Conservation (phyloP, 495 filamentous ascomycete species). For the Lichina pygmaea region DNA sequence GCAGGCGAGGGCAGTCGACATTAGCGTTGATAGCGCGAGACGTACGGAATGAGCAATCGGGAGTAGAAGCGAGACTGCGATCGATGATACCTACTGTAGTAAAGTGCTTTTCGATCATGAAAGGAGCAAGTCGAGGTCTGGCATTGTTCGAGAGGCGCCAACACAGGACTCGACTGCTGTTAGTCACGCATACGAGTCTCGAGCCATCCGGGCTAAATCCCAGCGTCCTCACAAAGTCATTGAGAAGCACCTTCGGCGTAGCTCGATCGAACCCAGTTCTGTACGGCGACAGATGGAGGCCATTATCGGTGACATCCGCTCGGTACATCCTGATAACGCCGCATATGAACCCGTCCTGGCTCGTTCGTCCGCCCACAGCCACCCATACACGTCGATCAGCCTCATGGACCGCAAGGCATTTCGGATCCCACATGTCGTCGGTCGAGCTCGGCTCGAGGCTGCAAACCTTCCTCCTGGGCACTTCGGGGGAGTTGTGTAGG, state of each 20-base stretch:
- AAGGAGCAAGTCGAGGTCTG: neutral
- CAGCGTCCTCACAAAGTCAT: neutral
- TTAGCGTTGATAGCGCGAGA: neutral
- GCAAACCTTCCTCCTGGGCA: too few relatives aligned
- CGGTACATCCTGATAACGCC: neutral
- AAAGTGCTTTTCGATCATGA: neutral
- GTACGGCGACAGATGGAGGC: neutral
- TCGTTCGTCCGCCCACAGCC: neutral
- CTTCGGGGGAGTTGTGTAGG: too few relatives aligned
- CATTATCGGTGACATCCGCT: neutral
- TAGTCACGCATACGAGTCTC: neutral
- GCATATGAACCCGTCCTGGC: neutral
- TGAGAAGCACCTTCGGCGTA: neutral
- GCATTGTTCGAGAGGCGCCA: neutral
- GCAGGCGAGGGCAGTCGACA: neutral
- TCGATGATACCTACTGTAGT: neutral
- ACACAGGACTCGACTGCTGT: neutral
- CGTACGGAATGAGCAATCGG: neutral
- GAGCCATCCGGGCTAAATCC: neutral
- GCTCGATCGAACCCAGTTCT: neutral
- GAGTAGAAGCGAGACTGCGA: neutral
- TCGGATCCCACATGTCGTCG: too few relatives aligned
- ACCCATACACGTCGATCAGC: neutral
- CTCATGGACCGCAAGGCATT: neutral
- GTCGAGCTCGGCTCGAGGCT: too few relatives aligned